Base-by-base conservation (phyloP, 2,329 filamentous ascomycete genomes). In the Zymoseptoria brevis region DNA sequence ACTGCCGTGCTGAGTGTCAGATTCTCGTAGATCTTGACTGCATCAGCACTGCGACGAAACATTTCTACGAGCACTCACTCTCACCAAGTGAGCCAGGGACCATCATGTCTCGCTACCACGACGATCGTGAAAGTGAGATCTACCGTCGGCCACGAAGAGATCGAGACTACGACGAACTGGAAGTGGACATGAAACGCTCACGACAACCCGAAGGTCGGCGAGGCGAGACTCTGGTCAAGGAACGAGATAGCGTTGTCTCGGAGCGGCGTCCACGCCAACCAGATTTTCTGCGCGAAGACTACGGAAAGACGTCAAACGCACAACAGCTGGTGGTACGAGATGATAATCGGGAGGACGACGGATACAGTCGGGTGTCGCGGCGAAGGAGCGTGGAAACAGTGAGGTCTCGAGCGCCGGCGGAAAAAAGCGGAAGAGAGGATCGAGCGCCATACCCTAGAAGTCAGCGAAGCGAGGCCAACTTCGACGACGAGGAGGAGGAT, bases 241-340 rank as follows among this genome's bases (percentile, higher is more conserved):
- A 70, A 67, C 64, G 70, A 53, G 70, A 70, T 45, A 69, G 69
- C 4, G 69, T 72, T 21, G 60, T 72, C 19, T 68, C 56, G 21
- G 70, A 75, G 51, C 73, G 77, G 9, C 73, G 74, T 26, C 74
- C 75, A 54, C 74, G 76, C 53, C 71, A 73, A 57, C 79, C 78
- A 55, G 78, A 80, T 65, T 80, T 80, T 67, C 71, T 81, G 59
- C 73, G 77, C 52, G 78, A 80, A 59, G 77, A 79, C 66, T 79
- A 80, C 67, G 77, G 75, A 62, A 72, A 75, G 57, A 73, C 73
- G 54, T 59, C 57, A 19, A 70, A 67, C 62, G 69, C 79, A 63
- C 71, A 80, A 66, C 66, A 75, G 63, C 57, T 80, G 71, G 71
- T 82, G 68, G 67, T 80, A 55, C 75, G 76, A 19, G 75, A 76